Evolutionary conservation across 495 filamentous ascomycete species (phyloP).

Genomic region (Penicillium roqueforti): DNA sequence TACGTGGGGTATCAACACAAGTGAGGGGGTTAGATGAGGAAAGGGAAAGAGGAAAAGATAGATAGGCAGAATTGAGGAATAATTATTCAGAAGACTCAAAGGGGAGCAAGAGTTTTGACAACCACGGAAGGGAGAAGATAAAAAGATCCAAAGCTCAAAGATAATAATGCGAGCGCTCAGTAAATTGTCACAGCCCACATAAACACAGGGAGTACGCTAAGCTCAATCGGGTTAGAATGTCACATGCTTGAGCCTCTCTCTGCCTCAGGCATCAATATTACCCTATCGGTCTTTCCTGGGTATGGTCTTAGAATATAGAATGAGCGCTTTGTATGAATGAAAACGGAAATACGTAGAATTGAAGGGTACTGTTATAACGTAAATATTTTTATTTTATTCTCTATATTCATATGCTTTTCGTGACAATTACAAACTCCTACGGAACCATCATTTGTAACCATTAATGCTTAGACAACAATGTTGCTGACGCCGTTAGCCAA

Average conservation of each 20-base stretch:
- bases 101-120: not conserved
- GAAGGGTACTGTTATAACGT: not conserved
- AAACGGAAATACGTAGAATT: not conserved
- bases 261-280: not conserved
- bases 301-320: too few species aligned
- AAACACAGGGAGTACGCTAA: constrained; percentile 20
- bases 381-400: constrained; percentile 4
- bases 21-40: constrained; percentile 10
- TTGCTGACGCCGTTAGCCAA: constrained; percentile 14
- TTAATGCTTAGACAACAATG: constrained; percentile 12
- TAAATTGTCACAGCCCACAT: constrained; percentile 27
- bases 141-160: constrained; percentile 19
- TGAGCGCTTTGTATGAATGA: not conserved
- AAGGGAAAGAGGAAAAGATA: constrained; percentile 5
- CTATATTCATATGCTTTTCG: constrained; percentile 12
- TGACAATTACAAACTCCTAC: constrained; percentile 12
- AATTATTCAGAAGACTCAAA: not conserved
- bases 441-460: not conserved
- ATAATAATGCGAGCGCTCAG: constrained; percentile 22
- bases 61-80: not conserved
- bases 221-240: constrained; percentile 14
- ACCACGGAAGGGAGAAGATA: constrained; percentile 3
- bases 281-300: too few species aligned
- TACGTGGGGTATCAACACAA: constrained; percentile 32
- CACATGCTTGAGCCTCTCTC: constrained; percentile 19